Evolutionary conservation across 352 stramenopile genomes (phyloP), one percentile per base, ranked within the genome.

Genomic region (Peronospora destructor): DNA sequence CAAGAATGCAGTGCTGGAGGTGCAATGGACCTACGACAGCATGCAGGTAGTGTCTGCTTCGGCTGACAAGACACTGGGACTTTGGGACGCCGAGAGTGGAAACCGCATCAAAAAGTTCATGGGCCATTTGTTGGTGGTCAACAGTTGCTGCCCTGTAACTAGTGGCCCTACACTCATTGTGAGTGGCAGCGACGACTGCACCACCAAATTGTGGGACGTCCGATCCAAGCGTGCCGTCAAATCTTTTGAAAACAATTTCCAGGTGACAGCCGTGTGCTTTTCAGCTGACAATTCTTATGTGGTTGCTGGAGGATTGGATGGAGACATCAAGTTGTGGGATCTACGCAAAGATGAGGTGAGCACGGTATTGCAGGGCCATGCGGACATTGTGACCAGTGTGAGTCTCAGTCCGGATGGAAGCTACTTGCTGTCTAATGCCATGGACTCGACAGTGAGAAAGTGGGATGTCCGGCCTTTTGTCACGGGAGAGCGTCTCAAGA

Each of bases 1-100:
- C 67, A 98, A 97, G 71, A 98, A 98, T 67, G 92, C 94, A 5
- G 84, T 98, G 23, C 51, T 97, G 19, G 85, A 98, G 64, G 67
- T 96, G 9, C 74, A 92, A 45, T 98, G 91, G 84, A 93, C 78
- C 7, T 89, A 89, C 55, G 84, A 97, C 70, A 87, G 77, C 33
- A 56, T 79, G 32, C 76, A 84, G 29, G 46, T 98, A 25, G 71
- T 95, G 17, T 97, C 90, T 6, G 84, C 82, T 14, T 97, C 85
- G 44, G 94, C 93, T 4, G 95, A 98, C 68, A 97, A 96, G 60
- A 95, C 84, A 3, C 60, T 97, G 21, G 84, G 71, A n/a, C 45
- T 93, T 6, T 93, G 85, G 83, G 84, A 95, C 45, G 77, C 71
- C 3, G 46, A 89, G 81, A 97, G 74, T 34, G 85, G 87, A 6